Evolutionary conservation across 176 grass and related monocot genomes (phyloP), one percentile per base, ranked within the genome.

Genomic region (Aegilops speltoides): DNA sequence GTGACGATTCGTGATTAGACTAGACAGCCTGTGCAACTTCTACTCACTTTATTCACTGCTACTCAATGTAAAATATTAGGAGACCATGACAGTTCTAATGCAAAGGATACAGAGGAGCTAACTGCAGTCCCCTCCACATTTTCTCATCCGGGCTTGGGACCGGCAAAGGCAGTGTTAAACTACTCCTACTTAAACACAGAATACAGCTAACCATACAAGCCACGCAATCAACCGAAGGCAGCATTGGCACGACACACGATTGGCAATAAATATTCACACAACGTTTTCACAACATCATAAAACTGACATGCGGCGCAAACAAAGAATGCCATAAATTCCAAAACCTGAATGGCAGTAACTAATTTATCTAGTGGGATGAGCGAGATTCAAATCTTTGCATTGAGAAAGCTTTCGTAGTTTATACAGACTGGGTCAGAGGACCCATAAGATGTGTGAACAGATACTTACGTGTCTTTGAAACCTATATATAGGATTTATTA

Each of bases 131-230:
- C 86, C 89, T 88, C 89, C 89, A 91, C 86, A 77, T 88, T 91
- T 91, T 91, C 13, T n/a, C 86, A 91, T 91, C 82, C 89, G 86
- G 86, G 89, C 89, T 91, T 91, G 89, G 86, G 86, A 91, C 89
- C 86, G 86, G 82, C 89, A 88, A 78, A 38, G 89, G 86, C 89
- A 91, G 89, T 91, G 86, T 91, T 91, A 88, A 88, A 91, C 86
- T 38, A 52, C 69, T 81, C 41, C 37, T 59, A 67, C 64, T 8
- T 8, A 60, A 17, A 54, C 2, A 65, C 60, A 77, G 12, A 16
- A 62, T 24, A 6, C 7, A 66, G 19, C 25, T 63, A 33, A 77
- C 22, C 60, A 66, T 41, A 84, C 15, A 63, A 50, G 62, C 14
- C 64, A 63, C 34, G 41, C 4, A n/a, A 62, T 41, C 31, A 10